Conservation (phyloP, 257 asterid species). For the Thymus quinquecostatus region DNA sequence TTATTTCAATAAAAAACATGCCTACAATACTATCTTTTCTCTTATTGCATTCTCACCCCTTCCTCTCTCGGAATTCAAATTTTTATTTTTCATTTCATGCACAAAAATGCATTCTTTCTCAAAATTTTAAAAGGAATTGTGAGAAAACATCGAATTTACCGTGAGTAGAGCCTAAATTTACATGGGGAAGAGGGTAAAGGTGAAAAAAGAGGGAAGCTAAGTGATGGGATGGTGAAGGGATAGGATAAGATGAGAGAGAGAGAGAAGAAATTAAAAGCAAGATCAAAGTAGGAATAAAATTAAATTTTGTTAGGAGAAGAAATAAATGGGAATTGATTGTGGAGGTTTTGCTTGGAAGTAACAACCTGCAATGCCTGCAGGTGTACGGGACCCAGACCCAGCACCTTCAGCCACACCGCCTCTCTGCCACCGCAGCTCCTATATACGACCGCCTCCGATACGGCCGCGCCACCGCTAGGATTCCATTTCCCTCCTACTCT, state of each 20-base stretch:
- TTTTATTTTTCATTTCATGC: no score
- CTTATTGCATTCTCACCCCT: constrained; percentile 47
- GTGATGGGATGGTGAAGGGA: constrained; percentile 54
- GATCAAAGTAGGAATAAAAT: constrained; percentile 32
- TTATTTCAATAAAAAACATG: constrained; percentile 36
- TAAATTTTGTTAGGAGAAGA: constrained; percentile 43
- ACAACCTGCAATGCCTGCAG: constrained; percentile 25
- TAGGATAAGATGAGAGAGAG: constrained; percentile 13
- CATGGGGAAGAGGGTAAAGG: constrained; percentile 36
- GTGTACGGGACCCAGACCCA: constrained; percentile 32
- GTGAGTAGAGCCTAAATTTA: constrained; percentile 15
- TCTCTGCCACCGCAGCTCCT: constrained; percentile 25
- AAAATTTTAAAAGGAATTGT: background rate
- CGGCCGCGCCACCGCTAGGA: constrained; percentile 39
- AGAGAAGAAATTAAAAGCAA: background rate
- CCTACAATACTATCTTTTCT: constrained; percentile 39
- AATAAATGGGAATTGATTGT: constrained; percentile 36
- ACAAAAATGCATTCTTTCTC: no score
- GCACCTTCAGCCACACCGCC: constrained; percentile 1
- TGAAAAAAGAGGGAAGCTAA: constrained; percentile 1
- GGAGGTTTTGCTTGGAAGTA: constrained; percentile 38
- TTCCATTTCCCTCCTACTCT: no score
- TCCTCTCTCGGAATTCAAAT: background rate
- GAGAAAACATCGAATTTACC: constrained; percentile 6
- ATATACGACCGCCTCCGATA: constrained; percentile 19